Base-by-base conservation (phyloP, 1,284 basidiomycete species). In the Erythrobasidium hasegawianum region DNA sequence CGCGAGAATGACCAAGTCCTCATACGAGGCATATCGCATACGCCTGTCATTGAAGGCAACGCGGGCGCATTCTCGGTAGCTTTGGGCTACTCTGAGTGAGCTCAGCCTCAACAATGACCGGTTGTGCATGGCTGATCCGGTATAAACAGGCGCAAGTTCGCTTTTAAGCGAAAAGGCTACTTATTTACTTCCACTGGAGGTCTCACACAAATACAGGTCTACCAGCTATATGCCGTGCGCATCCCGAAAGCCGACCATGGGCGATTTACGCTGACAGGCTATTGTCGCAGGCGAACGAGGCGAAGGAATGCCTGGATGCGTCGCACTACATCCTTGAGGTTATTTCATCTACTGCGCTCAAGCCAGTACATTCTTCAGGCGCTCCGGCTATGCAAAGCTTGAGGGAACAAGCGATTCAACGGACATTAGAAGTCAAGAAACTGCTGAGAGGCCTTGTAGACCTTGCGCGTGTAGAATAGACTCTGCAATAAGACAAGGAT, bases 1-100 rank as follows among this genome's bases (percentile, higher is more conserved):
- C 53, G 61, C 10, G 61, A 64, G 43, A 56, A 56, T 24, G 38
- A 22, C 7, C 45, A 64, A 24, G 61, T 64, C 13, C 43, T 64
- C 7, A 47, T 64, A 11, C 18, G 61, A 40, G 33, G 61, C 18
- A 49, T 57, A 1, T 43, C 61, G 2, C 41, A 52, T 2, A 55
- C 54, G 11, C 52, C 61, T 18, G 61, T 64, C 2, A 27, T 64
- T n/a, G 61, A 64, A 29, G 61, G 61, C 14, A 49, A 64, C 22
- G 61, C 61, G 13, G 18, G 54, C n/a, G 49, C 61, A 14, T 45
- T 64, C 26, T 40, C 61, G 16, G 61, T 64, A 18, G 61, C 61
- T 16, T 53, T 64, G 9, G 61, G 61, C 9, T 64, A 64, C 24
- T n/a, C 54, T 3, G 61, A 64, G 61, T 64, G 9, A 11, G 61